Conservation (phyloP, 2,329 filamentous ascomycete species). For the Aphanocladium album region DNA sequence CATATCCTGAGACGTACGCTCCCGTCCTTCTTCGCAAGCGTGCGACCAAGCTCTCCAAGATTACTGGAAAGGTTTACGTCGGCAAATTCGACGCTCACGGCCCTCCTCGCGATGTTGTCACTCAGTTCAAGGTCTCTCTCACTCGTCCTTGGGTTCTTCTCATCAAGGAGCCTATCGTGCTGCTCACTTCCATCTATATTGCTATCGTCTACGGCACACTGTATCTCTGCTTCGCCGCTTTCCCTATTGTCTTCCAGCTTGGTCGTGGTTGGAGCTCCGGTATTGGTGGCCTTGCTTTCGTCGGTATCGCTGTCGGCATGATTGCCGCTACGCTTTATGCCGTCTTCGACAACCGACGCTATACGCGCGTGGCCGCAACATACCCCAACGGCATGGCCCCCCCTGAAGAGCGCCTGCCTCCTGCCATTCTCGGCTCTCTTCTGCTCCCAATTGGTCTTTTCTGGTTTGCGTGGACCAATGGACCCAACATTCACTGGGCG, state of each 20-base stretch:
- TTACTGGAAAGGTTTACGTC: conserved; percentile 52
- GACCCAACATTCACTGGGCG: conserved; percentile 50
- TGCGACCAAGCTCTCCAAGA: conserved; percentile 44
- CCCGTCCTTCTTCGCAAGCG: conserved; percentile 51
- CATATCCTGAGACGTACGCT: conserved; percentile 57
- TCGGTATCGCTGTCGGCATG: conserved; percentile 62
- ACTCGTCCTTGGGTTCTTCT: conserved; percentile 60
- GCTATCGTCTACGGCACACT: conserved; percentile 52
- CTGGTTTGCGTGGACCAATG: conserved; percentile 63
- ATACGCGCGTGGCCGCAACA: conserved; percentile 38
- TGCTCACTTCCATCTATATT: conserved; percentile 60
- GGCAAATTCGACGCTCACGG: conserved; percentile 42
- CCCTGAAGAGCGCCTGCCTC: conserved; percentile 58
- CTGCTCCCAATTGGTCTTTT: conserved; percentile 57
- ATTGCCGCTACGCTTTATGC: conserved; percentile 49
- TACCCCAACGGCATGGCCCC: conserved; percentile 51
- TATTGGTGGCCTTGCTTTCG: conserved; percentile 55
- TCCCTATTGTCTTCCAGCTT: conserved; percentile 58
- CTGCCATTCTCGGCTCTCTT: conserved; percentile 54
- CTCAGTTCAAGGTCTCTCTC: conserved; percentile 53
- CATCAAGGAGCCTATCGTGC: conserved; percentile 61
- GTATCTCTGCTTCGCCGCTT: conserved; percentile 51
- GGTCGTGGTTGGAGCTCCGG: conserved; percentile 53
- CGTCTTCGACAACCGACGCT: conserved; percentile 50
- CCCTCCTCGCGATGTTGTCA: conserved; percentile 36